Evolutionary conservation across 169 alveolate genomes (phyloP), one percentile per base, ranked within the genome.

Genomic region (Eimeria necatrix): DNA sequence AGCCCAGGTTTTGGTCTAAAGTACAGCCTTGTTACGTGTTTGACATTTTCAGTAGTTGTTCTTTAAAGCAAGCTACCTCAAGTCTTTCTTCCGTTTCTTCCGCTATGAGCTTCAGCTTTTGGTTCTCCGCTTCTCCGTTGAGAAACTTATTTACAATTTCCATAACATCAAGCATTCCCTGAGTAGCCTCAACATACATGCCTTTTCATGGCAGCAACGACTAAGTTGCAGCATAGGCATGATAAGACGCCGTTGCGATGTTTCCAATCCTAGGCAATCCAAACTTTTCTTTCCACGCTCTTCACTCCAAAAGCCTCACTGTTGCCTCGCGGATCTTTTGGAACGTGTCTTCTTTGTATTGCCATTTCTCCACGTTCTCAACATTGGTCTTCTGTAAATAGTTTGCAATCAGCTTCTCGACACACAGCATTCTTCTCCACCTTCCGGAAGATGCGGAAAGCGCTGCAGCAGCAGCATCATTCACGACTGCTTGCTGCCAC

Each of bases 111-210:
- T 74, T 88, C 4, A 94, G 87, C 76, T 94, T 93, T 10, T 78
- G 94, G 73, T 81, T 86, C 51, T 94, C 96, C 22, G 80, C 18
- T 59, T 94, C 96, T 41, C 93, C 60, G 73, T 94, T 94, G 16
- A 94, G 85, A 81, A 94, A 94, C 76, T 90, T 89, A 61, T 88
- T 93, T 60, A 94, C 96, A 26, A 94, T 94, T 22, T 94, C 95
- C 96, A 94, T 94, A 6, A 94, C 96, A 41, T 94, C 96, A 87
- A 71, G 92, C 71, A 94, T 93, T 10, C 96, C 96, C 95, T 92
- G 86, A 2, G 64, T 1, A 20, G 26, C 41, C 41, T 32, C 41
- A 32, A 32, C 41, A 32, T 32, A 32, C 41, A 32, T 32, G 41
- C 41, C 41, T 32, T 59, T 59, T 20, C 14, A 59, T 59, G 20